Base-by-base conservation (phyloP, 2,329 filamentous ascomycete genomes). In the Pseudocercospora cruenta region DNA sequence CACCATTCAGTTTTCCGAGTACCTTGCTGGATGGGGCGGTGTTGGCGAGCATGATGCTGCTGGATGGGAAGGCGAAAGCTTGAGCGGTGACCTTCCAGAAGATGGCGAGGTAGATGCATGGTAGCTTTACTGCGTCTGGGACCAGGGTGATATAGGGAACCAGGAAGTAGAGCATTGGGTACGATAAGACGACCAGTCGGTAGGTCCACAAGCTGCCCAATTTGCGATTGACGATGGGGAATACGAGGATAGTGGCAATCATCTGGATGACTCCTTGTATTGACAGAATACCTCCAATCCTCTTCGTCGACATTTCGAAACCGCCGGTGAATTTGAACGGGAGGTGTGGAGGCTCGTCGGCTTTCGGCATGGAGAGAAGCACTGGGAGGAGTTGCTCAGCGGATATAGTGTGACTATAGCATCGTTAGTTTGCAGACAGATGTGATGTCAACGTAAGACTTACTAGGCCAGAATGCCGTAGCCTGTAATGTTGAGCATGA, bases 391-490 rank as follows among this genome's bases (percentile, higher is more conserved):
- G 86, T 75, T 97, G 92, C 79, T 99, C 95, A 73, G 96, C 95
- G 0, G 94, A 96, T 80, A 99, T 97, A 12, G 94, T 97, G 81
- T 98, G 94, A 82, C 94, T 97, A 74, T 47, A 68, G 33, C 12
- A 4, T 19, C 4, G 26, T 55, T 33, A 55, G 51, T 12, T 10
- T 31, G 12, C 16, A 9, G 5, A 51, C 4, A 51, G 16, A 31
- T 55, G 51, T 31, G 51, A n/a, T 14, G 22, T n/a, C 12, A 9
- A 43, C 14, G 21, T 49, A 51, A 64, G 63, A 90, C 93, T 87
- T 86, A 97, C 93, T 96, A 97, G 70, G 94, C 94, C 66, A 98
- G 84, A 73, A 98, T 93, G 53, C 94, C 94, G 77, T 96, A 97
- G 60, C 91, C 93, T 64, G 94, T 81, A 69, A 97, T 96, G 76